Conservation (phyloP, 129 eudicot genomes). For the Ambrosia artemisiifolia region DNA sequence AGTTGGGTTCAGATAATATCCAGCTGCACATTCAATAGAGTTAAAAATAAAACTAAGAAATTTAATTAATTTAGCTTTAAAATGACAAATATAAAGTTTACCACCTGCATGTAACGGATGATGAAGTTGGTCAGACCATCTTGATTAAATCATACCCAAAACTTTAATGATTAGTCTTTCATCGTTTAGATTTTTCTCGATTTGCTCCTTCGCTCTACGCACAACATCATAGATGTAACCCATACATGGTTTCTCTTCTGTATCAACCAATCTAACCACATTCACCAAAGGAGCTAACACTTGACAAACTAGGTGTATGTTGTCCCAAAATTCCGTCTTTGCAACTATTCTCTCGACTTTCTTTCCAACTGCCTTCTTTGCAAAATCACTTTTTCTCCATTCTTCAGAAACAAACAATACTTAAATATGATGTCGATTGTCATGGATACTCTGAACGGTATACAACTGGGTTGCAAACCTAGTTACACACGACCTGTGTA, state of each 20-base stretch:
- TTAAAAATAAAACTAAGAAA: too few species aligned
- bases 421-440: slow-evolving; percentile 11
- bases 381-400: slow-evolving; percentile 5
- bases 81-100: background rate
- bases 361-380: background rate
- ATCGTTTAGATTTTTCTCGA: background rate
- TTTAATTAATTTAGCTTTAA: too few species aligned
- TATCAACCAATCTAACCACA: slow-evolving; percentile 5
- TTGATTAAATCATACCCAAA: background rate
- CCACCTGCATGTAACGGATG: background rate
- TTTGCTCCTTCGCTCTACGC: background rate
- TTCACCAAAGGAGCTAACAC: slow-evolving; percentile 1
- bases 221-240: background rate
- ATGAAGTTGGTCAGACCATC: background rate
- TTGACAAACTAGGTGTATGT: background rate
- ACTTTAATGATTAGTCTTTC: background rate
- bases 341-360: background rate
- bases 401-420: slow-evolving; percentile 2
- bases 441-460: slow-evolving; percentile 1
- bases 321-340: slow-evolving; percentile 6
- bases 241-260: slow-evolving; percentile 8
- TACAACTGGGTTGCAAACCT: background rate
- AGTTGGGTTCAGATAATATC: background rate
- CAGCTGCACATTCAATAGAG: background rate
- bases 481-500: slow-evolving; percentile 9